Base-by-base conservation (phyloP, 768 basidiomycete species). In the Tylopilus felleus region DNA sequence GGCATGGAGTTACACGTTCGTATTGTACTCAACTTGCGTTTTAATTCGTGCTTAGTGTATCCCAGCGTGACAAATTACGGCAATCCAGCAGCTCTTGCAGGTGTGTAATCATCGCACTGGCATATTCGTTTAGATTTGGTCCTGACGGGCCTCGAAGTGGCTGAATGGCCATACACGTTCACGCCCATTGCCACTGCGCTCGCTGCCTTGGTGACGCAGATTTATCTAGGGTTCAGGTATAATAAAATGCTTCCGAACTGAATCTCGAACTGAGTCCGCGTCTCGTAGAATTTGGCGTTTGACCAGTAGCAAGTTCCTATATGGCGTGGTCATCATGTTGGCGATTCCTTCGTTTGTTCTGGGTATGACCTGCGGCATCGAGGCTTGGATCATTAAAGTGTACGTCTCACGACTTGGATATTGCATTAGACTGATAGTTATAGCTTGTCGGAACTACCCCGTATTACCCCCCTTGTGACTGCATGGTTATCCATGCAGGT, bases 131-230 rank as follows among this genome's bases (percentile, higher is more conserved):
- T 31, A n/a, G n/a, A 14, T 29, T 47, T 14, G 2, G 31, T 41
- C 1, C 36, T 54, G n/a, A 59, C 16, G 13, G 6, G 28, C 4
- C 1, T 55, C 46, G 2, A 58, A 79, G 77, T 62, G 38, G 73
- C 74, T 46, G 66, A 64, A 19, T 82, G 80, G 79, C 76, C 75
- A 2, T 77, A 80, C 46, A 75, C 77, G 1, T 79, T 81, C 51
- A 81, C 79, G 0, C 76, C 80, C 3, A 65, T 74, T 17, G 77
- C 74, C 8, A 79, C 75, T 7, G 68, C 77, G 0, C 60, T 79
- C 6, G 74, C 77, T n/a, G 80, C 80, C 0, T 64, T 81, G 23
- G 67, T 80, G 16, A 79, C 80, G 1, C 81, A 83, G 57, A 45
- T 67, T 22, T 81, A 80, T 66, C 67, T 81, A 22, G 74, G 71